Percentiles rank a stretch among this genome's conserved stretches.
These are phyloP conservation scores for Prorocentrum cordatum DNA, from an alignment of 169 alveolate genomes.

Conservation along the genomic window DNA sequence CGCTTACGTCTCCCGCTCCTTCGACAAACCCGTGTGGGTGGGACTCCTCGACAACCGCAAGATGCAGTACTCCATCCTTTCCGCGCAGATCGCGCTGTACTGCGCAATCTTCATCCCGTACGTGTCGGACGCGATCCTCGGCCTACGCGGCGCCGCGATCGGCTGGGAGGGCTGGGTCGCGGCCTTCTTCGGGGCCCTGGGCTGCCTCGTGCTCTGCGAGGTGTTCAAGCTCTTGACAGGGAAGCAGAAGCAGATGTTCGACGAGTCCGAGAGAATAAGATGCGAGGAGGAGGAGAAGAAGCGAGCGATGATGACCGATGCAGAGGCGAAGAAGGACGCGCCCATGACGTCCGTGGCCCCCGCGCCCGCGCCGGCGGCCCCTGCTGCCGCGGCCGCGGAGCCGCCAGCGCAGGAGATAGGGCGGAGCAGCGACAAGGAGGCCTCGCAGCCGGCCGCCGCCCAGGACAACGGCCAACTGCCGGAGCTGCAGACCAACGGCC, in stretches of 20 bases:
- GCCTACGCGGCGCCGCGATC: constrained; percentile 23
- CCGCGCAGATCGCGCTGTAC: constrained; percentile 59
- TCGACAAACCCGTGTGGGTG: constrained; percentile 33
- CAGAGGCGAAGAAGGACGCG: too few species aligned
- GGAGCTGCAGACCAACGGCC: too few species aligned
- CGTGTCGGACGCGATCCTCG: constrained; percentile 39
- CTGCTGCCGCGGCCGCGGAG: neutral
- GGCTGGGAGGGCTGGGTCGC: constrained; percentile 5
- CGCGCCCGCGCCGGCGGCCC: neutral
- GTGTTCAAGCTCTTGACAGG: constrained; percentile 14
- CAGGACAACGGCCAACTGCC: too few species aligned
- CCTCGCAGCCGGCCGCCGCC: too few species aligned
- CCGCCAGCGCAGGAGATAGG: too few species aligned
- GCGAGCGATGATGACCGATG: too few species aligned
- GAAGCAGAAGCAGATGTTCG: neutral
- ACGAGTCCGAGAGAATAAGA: neutral
- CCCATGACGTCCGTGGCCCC: neutral
- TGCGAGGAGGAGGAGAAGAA: neutral
- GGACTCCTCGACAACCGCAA: constrained; percentile 8
- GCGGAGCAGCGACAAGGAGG: too few species aligned
- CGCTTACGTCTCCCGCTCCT: constrained; percentile 46
- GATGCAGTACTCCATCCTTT: constrained; percentile 31
- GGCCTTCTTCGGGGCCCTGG: constrained; percentile 18
- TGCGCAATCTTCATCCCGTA: constrained; percentile 16
- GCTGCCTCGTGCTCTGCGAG: constrained; percentile 31